Conservation (phyloP, 805 yeast species). For the Kazachstania martiniae region DNA sequence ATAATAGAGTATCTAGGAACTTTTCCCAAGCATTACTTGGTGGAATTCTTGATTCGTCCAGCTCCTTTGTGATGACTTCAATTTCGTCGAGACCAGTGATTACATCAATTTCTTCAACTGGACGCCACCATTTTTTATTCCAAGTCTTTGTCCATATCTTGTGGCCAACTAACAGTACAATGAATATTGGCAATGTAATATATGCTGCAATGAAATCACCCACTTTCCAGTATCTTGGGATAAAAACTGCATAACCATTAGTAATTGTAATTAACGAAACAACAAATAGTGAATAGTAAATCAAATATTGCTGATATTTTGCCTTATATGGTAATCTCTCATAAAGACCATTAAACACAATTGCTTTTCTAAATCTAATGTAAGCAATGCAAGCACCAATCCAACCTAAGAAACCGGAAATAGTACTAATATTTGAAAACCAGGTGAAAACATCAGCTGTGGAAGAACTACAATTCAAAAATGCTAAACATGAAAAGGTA, state of each 20-base stretch:
- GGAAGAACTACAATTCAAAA: constrained; percentile 42
- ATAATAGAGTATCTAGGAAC: constrained; percentile 15
- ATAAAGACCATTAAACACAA: constrained; percentile 38
- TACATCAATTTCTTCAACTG: constrained; percentile 50
- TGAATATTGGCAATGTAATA: constrained; percentile 39
- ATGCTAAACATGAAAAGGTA: constrained; percentile 36
- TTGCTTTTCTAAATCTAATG: constrained; percentile 55
- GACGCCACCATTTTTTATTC: constrained; percentile 33
- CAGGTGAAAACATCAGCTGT: constrained; percentile 48
- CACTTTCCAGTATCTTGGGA: constrained; percentile 37
- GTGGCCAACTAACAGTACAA: constrained; percentile 48
- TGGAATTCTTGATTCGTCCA: constrained; percentile 14
- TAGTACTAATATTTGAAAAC: constrained; percentile 55
- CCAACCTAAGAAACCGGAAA: constrained; percentile 62
- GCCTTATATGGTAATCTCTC: constrained; percentile 52
- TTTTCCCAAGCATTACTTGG: constrained; percentile 14
- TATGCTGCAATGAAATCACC: constrained; percentile 63
- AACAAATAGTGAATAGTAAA: constrained; percentile 42
- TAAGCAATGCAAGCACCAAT: constrained; percentile 41
- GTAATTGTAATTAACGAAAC: constrained; percentile 47
- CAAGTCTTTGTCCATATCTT: constrained; percentile 34
- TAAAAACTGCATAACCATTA: constrained; percentile 62
- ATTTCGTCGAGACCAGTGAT: constrained; percentile 48
- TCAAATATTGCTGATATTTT: constrained; percentile 44
- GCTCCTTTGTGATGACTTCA: constrained; percentile 39